A percentile compares a stretch with the other conserved stretches of the same genome.
phyloP scores from a whole-genome alignment of 1,284 basidiomycete genomes.

The Trichosporon ovoides region DNA sequence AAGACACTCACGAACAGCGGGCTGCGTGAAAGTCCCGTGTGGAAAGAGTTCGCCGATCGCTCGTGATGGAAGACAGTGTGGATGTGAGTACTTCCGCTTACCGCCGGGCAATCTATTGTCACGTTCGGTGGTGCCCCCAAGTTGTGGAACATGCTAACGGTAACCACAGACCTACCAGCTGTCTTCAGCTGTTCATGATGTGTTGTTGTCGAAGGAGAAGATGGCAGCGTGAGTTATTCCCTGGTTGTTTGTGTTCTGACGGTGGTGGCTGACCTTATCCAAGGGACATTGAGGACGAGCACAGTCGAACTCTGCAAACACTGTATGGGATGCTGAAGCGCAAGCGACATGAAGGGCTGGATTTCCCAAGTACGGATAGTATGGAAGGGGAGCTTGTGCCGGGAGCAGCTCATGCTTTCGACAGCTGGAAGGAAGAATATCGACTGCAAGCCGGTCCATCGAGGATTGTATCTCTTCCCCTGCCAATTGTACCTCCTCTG shows the following conservation, averaged over 20 bases:
- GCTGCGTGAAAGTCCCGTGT: constrained; percentile 11
- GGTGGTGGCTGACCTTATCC: constrained; percentile 4
- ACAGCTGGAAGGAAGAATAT: constrained; percentile 32
- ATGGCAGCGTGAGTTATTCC: constrained; percentile 21
- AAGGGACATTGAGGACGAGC: constrained; percentile 26
- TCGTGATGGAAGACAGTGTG: constrained; percentile 24
- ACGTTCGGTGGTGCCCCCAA: background rate
- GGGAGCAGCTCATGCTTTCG: constrained; percentile 23
- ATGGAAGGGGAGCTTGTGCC: constrained; percentile 18
- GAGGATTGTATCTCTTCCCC: constrained; percentile 21
- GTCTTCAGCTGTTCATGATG: constrained; percentile 30
- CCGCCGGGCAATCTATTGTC: background rate
- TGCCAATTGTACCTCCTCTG: constrained; percentile 32
- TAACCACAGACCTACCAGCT: constrained; percentile 22
- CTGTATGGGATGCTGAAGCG: constrained; percentile 34
- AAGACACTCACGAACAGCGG: background rate
- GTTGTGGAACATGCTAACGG: background rate
- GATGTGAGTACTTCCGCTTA: constrained; percentile 20
- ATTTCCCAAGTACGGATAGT: constrained; percentile 25
- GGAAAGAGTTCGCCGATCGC: constrained; percentile 9
- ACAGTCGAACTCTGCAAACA: constrained; percentile 29
- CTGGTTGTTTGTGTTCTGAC: background rate
- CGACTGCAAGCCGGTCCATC: constrained; percentile 31
- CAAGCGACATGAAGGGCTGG: constrained; percentile 14
- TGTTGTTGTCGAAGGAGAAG: constrained; percentile 23